These are phyloP conservation scores for Lyophyllum semitale DNA, from an alignment of 768 basidiomycete species.

Conservation along the genomic window DNA sequence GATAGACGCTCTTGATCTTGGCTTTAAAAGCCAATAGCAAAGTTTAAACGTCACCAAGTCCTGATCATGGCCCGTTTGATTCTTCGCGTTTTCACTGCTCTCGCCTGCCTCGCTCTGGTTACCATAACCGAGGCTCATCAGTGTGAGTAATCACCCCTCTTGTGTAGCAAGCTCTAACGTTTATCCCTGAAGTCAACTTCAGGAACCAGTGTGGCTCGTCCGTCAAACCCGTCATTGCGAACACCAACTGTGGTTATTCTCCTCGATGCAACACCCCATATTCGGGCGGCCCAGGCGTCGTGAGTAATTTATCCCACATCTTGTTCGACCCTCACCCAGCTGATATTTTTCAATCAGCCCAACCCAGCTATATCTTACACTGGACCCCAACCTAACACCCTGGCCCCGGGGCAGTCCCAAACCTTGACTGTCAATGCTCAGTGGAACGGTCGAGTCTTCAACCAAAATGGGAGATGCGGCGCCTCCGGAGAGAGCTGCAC, in stretches of 20 bases:
- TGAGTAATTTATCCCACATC: constrained; percentile 8
- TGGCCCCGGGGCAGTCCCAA: constrained; percentile 27
- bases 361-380: constrained; percentile 34
- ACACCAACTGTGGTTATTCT: constrained; percentile 41
- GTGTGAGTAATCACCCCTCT: constrained; percentile 9
- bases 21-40: not conserved
- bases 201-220: constrained; percentile 32
- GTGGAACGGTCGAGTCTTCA: constrained; percentile 46
- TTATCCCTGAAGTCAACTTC: constrained; percentile 28
- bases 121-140: constrained; percentile 13
- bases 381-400: constrained; percentile 32
- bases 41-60: too few relatives aligned
- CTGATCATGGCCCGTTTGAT: not conserved
- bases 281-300: constrained; percentile 34
- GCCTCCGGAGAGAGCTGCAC: constrained; percentile 40
- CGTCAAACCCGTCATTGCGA: constrained; percentile 36
- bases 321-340: not conserved
- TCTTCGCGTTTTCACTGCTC: not conserved
- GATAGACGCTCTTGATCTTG: not conserved
- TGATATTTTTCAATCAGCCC: constrained; percentile 18
- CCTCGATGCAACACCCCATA: constrained; percentile 37
- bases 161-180: not conserved
- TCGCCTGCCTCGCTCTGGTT: constrained; percentile 8
- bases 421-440: constrained; percentile 30
- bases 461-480: constrained; percentile 38